A percentile compares a stretch with the other conserved stretches of the same genome.
These are phyloP conservation scores for Exophiala spinifera DNA, from an alignment of 2,329 filamentous ascomycete species.

Conservation along the genomic window DNA sequence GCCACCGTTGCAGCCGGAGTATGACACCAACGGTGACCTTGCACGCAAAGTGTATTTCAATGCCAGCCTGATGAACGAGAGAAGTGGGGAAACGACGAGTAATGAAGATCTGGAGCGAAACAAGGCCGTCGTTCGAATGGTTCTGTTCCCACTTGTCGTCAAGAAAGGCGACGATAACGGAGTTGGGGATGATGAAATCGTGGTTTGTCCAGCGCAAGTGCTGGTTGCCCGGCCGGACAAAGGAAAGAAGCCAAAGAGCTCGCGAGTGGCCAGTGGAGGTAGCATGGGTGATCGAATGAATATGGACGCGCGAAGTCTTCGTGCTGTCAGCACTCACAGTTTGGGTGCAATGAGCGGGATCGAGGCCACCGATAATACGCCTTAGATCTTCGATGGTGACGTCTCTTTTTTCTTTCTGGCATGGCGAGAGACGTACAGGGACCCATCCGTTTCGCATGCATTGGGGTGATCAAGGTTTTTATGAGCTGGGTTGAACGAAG, in stretches of 20 bases:
- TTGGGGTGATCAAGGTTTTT: background rate
- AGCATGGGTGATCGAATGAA: constrained; percentile 39
- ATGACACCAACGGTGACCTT: constrained; percentile 88
- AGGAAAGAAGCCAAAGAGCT: constrained; percentile 40
- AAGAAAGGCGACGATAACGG: constrained; percentile 91
- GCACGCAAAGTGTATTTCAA: constrained; percentile 87
- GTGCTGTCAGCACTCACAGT: constrained; percentile 41
- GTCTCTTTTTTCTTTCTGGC: background rate
- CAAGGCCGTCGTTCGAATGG: constrained; percentile 77
- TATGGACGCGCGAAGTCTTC: constrained; percentile 44
- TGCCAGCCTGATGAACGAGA: constrained; percentile 90
- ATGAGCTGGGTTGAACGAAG: background rate
- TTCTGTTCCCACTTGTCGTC: constrained; percentile 93
- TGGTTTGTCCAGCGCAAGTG: constrained; percentile 93
- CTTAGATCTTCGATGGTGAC: background rate
- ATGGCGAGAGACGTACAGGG: background rate
- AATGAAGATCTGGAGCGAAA: constrained; percentile 79
- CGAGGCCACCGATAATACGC: constrained; percentile 30
- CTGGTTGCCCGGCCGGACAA: constrained; percentile 61
- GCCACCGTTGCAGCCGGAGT: constrained; percentile 88
- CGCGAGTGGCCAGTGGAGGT: constrained; percentile 39
- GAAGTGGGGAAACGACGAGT: constrained; percentile 65
- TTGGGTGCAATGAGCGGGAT: constrained; percentile 43
- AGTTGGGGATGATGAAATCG: constrained; percentile 86
- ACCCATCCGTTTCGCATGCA: background rate